Conservation (phyloP, 2,329 filamentous ascomycete species). For the Daldinia sp. region DNA sequence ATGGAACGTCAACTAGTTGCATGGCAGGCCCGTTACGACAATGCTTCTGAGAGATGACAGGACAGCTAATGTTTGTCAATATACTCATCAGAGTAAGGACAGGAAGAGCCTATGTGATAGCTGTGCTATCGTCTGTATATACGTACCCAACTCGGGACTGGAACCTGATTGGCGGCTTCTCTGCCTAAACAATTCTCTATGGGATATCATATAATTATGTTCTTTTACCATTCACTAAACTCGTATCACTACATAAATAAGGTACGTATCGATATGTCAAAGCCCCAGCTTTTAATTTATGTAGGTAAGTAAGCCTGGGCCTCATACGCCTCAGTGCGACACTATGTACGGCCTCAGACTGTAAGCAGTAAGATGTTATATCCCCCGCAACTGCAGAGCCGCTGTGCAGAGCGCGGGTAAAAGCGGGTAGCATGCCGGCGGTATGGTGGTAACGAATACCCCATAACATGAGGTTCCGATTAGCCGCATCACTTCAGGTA, state of each 20-base stretch:
- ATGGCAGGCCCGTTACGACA: slow-evolving; percentile 40
- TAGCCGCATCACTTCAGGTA: background rate
- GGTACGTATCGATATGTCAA: background rate
- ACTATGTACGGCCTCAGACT: background rate
- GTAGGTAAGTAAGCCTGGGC: background rate
- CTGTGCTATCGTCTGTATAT: background rate
- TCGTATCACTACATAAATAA: background rate
- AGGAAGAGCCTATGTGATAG: background rate
- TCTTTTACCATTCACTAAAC: background rate
- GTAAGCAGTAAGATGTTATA: background rate
- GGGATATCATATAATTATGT: background rate
- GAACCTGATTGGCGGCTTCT: background rate
- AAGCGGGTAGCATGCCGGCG: background rate
- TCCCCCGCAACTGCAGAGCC: slow-evolving; percentile 3
- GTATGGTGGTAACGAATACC: background rate
- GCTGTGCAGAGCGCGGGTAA: background rate
- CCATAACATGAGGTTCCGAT: background rate
- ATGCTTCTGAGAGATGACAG: slow-evolving; percentile 23
- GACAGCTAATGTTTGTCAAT: background rate
- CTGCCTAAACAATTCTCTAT: background rate
- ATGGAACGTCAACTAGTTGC: slow-evolving; percentile 32
- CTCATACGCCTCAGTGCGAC: background rate
- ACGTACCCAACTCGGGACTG: background rate
- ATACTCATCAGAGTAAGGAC: background rate
- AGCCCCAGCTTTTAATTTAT: background rate